phyloP scores from a whole-genome alignment of 495 filamentous ascomycete genomes.

The Trichoderma parareesei region DNA sequence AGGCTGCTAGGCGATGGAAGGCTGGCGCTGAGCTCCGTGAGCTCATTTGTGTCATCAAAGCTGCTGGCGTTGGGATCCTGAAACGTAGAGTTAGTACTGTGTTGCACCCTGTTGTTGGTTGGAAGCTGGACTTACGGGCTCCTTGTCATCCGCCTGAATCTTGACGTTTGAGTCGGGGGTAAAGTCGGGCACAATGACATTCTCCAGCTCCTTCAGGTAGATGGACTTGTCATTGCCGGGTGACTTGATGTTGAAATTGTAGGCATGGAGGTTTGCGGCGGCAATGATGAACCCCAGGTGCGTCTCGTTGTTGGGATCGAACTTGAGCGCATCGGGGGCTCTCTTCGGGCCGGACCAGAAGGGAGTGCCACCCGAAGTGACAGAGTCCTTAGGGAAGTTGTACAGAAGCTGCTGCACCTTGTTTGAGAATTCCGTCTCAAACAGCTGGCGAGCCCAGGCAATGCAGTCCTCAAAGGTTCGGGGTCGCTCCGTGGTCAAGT shows the following conservation, averaged over 20 bases:
- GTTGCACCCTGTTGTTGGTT: neutral
- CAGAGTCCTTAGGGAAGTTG: constrained; percentile 95
- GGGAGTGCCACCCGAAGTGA: constrained; percentile 74
- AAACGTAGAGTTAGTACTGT: neutral
- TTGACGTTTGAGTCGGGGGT: constrained; percentile 84
- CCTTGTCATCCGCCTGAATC: constrained; percentile 93
- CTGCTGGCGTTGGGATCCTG: constrained; percentile 72
- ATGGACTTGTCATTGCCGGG: constrained; percentile 58
- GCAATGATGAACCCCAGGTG: constrained; percentile 83
- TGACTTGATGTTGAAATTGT: constrained; percentile 94
- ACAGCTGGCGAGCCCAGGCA: constrained; percentile 84
- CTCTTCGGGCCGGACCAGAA: constrained; percentile 99
- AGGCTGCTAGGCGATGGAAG: constrained; percentile 74
- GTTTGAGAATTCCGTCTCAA: constrained; percentile 96
- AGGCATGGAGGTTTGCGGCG: constrained; percentile 87
- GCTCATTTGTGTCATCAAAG: constrained; percentile 64
- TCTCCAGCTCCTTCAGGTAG: constrained; percentile 69
- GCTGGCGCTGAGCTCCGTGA: constrained; percentile 55
- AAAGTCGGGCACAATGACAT: constrained; percentile 96
- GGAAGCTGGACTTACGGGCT: constrained; percentile 49
- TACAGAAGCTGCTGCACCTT: constrained; percentile 92
- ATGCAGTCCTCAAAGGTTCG: constrained; percentile 93
- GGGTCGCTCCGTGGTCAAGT: constrained; percentile 87
- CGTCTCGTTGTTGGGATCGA: constrained; percentile 72
- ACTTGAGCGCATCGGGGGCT: constrained; percentile 84